Conservation (phyloP, 306 rosid species). For the Cicer yamashitae region DNA sequence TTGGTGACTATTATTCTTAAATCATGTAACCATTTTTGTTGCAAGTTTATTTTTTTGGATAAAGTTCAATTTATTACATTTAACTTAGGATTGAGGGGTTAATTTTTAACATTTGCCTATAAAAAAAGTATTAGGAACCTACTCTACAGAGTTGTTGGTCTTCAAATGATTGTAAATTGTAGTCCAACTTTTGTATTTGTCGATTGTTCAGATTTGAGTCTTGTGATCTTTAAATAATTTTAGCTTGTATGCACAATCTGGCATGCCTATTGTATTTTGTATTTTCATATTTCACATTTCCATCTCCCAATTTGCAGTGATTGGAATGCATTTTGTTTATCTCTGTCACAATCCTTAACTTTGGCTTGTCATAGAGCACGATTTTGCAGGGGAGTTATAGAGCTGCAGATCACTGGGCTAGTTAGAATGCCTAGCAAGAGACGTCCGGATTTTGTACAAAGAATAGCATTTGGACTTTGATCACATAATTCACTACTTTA, state of each 20-base stretch:
- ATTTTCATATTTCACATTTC: constrained; percentile 10
- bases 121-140: background rate
- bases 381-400: constrained; percentile 84
- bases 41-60: background rate
- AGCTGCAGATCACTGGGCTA: constrained; percentile 86
- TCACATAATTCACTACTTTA: background rate
- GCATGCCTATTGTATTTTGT: constrained; percentile 14
- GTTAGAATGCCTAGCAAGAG: constrained; percentile 92
- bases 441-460: constrained; percentile 84
- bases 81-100: too few relatives aligned
- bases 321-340: constrained; percentile 32
- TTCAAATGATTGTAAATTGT: background rate
- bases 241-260: constrained; percentile 6
- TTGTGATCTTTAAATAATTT: constrained; percentile 24
- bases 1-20: background rate
- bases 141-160: background rate
- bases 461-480: constrained; percentile 87
- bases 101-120: too few relatives aligned
- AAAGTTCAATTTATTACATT: background rate
- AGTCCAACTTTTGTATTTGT: constrained; percentile 12
- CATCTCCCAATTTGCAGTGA: background rate
- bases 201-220: background rate
- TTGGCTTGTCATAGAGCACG: constrained; percentile 68
- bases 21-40: background rate
- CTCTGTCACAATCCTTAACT: constrained; percentile 60